A percentile compares a stretch with the other conserved stretches of the same genome.
phyloP scores from a whole-genome alignment of 306 rosid species.

The Sesbania bispinosa region DNA sequence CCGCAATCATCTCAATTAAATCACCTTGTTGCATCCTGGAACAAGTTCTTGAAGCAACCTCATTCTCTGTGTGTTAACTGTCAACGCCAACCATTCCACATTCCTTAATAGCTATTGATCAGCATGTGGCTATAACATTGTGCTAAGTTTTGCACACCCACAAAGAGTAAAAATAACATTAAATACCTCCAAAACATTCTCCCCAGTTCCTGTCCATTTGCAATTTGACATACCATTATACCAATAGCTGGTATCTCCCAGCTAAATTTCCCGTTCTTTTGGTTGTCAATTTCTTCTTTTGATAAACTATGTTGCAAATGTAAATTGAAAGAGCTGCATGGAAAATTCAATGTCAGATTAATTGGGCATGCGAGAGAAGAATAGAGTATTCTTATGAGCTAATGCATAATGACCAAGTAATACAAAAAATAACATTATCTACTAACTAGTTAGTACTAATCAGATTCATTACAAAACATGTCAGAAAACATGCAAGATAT shows the following conservation, averaged over 20 bases:
- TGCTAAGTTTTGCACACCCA: neutral
- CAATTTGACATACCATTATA: constrained; percentile 66
- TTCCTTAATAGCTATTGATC: constrained; percentile 1
- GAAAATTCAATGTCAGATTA: constrained; percentile 1
- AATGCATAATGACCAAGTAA: neutral
- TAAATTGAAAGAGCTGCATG: constrained; percentile 58
- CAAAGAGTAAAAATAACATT: neutral
- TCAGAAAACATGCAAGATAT: neutral
- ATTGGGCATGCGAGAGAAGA: neutral
- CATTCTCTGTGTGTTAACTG: constrained; percentile 85
- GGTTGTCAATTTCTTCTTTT: constrained; percentile 55
- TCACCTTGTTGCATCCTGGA: constrained; percentile 98
- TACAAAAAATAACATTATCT: neutral
- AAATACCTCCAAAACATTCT: constrained; percentile 67
- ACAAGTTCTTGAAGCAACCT: constrained; percentile 98
- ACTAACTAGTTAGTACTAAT: neutral
- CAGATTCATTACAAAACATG: neutral
- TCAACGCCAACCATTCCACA: neutral
- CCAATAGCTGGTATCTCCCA: constrained; percentile 81
- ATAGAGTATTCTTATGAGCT: neutral
- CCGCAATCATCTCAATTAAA: neutral
- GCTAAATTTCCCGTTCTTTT: constrained; percentile 48
- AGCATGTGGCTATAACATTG: neutral
- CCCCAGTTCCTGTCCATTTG: constrained; percentile 84
- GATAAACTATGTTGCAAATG: constrained; percentile 67